Evolutionary conservation across 2,329 filamentous ascomycete species (phyloP).

Genomic region (Periconia digitata): DNA sequence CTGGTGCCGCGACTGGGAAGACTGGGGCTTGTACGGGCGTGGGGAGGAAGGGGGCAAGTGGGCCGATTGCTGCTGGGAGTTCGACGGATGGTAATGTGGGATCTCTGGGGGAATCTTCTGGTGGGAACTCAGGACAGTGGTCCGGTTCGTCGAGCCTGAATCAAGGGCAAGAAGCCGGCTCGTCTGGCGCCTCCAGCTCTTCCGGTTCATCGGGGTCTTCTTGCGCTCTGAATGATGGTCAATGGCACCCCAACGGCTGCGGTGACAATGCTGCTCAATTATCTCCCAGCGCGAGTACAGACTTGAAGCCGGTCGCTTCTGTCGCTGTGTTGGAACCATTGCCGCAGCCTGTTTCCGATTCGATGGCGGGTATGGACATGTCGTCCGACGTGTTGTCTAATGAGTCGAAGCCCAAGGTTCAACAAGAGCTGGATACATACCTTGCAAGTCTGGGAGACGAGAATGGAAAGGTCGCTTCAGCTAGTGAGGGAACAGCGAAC

Average conservation of each 20-base stretch:
- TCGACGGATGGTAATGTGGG: conserved; percentile 1
- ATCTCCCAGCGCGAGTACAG: neutral
- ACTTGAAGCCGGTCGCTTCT: neutral
- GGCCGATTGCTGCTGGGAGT: conserved; percentile 7
- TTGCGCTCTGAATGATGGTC: conserved; percentile 2
- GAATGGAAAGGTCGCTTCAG: neutral
- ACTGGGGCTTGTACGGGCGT: conserved; percentile 22
- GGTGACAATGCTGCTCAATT: neutral
- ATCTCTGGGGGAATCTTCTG: conserved; percentile 2
- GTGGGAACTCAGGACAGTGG: neutral
- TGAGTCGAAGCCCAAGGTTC: conserved; percentile 5
- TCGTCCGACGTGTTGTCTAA: neutral
- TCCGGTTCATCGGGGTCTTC: no score
- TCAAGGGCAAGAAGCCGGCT: neutral
- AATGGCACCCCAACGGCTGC: conserved; percentile 2
- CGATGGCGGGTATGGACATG: neutral
- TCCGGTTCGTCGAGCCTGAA: neutral
- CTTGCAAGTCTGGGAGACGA: conserved; percentile 11
- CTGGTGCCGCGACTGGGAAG: conserved; percentile 11
- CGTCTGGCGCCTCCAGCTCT: neutral
- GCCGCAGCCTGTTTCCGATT: neutral
- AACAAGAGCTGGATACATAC: conserved; percentile 21
- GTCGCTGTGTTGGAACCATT: conserved; percentile 3
- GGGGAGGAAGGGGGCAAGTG: conserved; percentile 17
- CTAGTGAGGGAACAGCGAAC: no score